Base-by-base conservation (phyloP, 1,284 basidiomycete genomes). In the Leccinum fuscescens region DNA sequence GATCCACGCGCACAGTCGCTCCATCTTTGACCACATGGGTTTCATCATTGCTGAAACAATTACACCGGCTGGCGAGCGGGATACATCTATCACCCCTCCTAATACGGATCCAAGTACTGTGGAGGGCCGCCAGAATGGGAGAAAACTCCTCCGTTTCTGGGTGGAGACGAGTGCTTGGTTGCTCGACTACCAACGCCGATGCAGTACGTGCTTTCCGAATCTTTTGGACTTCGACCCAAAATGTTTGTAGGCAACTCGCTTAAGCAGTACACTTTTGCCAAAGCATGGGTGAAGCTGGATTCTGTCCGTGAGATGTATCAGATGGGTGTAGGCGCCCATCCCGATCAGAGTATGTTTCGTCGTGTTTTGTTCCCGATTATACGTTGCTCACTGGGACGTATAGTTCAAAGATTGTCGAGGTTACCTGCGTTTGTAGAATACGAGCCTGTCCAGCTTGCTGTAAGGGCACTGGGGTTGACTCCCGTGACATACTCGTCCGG, bases 61-160 rank as follows among this genome's bases (percentile, higher is more conserved):
- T 48, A 67, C 60, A 39, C 52, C 62, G 4, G n/a, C 55, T 49
- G 66, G 67, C 46, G 63, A 64, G 17, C 59, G 64, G 31, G 80
- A 82, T 42, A 67, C 71, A 5, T 77, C 77, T 2, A 72, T 91
- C 17, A 76, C 77, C 4, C 83, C 88, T 17, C 89, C 89, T 0
- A 55, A 72, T 6, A 84, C 84, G 6, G 83, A 88, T 59, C 67
- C 78, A 8, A 70, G 59, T 11, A 79, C 77, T 2, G 65, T 75
- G 2, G 72, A 77, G 37, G 87, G 85, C 8, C 78, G 76, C 52
- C 75, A 78, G 55, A 83, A 79, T 60, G 81, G 86, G 12, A 79
- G 79, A 17, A 86, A 80, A 65, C 78, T 93, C 3, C 79, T 93
- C 50, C 81, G 89, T 29, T 86, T 86, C 22, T 93, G 91, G 90